Conservation (phyloP, 179 eudicot species). For the Spinacia oleracea region DNA sequence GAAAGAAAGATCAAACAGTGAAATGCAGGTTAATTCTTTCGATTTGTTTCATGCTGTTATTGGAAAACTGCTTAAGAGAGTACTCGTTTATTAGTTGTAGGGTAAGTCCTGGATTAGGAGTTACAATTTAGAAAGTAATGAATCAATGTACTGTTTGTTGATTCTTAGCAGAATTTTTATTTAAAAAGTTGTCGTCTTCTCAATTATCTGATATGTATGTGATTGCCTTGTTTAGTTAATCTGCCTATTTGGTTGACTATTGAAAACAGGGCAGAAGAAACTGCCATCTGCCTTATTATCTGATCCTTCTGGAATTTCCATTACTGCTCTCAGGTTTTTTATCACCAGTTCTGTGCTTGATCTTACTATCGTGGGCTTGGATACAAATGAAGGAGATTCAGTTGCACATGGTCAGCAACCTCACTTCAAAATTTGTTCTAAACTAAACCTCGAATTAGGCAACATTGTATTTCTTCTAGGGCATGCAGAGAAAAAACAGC, state of each 20-base stretch:
- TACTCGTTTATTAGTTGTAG: not conserved
- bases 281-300: not conserved
- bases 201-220: not conserved
- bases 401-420: constrained; percentile 59
- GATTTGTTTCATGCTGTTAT: not conserved
- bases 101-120: not conserved
- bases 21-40: constrained; percentile 5
- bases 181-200: not conserved
- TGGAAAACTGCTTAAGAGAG: not conserved
- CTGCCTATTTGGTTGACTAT: not conserved
- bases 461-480: constrained; percentile 76
- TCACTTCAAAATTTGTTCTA: constrained; percentile 75
- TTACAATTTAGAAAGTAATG: not conserved
- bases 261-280: not conserved
- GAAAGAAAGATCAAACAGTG: constrained; percentile 6
- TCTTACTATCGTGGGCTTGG: constrained; percentile 89
- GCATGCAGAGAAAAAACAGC: constrained; percentile 58
- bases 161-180: not conserved
- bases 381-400: constrained; percentile 73
- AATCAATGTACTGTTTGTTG: not conserved
- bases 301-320: constrained; percentile 1
- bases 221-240: not conserved
- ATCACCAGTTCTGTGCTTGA: constrained; percentile 95
- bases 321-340: constrained; percentile 62
- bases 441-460: constrained; percentile 76